A percentile compares a stretch with the other conserved stretches of the same genome.
phyloP scores from a whole-genome alignment of 768 basidiomycete species.

The Cubamyces lactineus region DNA sequence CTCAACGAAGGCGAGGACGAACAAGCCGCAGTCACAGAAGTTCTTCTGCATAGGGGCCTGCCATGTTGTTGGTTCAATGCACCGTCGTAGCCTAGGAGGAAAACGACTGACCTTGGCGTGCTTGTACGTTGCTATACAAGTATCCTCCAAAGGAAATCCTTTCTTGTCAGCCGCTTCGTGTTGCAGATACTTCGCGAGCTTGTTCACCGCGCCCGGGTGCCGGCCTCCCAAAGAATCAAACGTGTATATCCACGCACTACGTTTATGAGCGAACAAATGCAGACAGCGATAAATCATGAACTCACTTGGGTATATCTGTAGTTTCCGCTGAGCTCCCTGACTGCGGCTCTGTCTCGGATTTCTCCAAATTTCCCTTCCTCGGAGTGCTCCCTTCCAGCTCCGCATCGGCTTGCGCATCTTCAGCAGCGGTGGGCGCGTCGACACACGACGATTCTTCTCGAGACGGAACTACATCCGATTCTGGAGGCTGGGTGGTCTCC shows the following conservation, averaged over 20 bases:
- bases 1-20: conserved; percentile 83
- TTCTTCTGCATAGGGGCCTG: conserved; percentile 91
- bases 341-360: conserved; percentile 1
- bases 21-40: conserved; percentile 91
- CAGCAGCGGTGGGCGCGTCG: neutral
- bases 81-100: neutral
- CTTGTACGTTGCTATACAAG: conserved; percentile 17
- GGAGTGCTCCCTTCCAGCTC: neutral
- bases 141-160: conserved; percentile 18
- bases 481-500: conserved; percentile 1
- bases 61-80: neutral
- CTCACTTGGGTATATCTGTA: neutral
- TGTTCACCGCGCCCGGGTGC: conserved; percentile 68
- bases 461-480: conserved; percentile 1
- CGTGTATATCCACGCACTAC: conserved; percentile 80
- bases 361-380: neutral
- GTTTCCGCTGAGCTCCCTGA: no score
- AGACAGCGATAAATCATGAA: neutral
- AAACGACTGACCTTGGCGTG: conserved; percentile 27
- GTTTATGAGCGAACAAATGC: neutral
- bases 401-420: neutral
- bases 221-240: conserved; percentile 84
- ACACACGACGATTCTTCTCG: neutral
- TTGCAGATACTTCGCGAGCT: conserved; percentile 67
- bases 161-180: conserved; percentile 80